A percentile compares a stretch with the other conserved stretches of the same genome.
Conservation (phyloP, 352 stramenopile genomes). For the Saprolegnia parasitica region DNA sequence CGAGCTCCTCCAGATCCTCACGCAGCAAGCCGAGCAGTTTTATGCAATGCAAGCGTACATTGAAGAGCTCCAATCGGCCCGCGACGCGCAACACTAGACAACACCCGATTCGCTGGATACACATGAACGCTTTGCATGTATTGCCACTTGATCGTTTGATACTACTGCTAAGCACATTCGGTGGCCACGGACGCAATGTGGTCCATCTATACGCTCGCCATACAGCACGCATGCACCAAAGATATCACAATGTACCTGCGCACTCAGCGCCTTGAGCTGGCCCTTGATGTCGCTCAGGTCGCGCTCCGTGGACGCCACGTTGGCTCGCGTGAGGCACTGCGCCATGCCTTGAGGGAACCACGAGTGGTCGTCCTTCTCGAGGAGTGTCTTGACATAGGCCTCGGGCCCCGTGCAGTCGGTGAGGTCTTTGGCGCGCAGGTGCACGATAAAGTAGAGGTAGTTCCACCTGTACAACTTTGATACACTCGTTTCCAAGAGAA, state of each 20-base stretch:
- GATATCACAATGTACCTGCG: constrained; percentile 20
- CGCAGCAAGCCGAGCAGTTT: constrained; percentile 65
- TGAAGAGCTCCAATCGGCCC: constrained; percentile 53
- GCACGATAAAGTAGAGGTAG: constrained; percentile 32
- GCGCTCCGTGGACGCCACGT: constrained; percentile 17
- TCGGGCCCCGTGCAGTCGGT: constrained; percentile 31
- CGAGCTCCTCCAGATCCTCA: constrained; percentile 62
- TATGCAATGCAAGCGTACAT: constrained; percentile 74
- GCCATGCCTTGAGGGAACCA: constrained; percentile 30
- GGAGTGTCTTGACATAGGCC: constrained; percentile 27
- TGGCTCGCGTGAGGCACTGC: constrained; percentile 13
- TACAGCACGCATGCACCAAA: no score
- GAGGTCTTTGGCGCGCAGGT: constrained; percentile 24
- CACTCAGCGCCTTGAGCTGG: constrained; percentile 19
- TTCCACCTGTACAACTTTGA: constrained; percentile 20
- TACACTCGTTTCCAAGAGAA: neutral
- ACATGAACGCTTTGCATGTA: neutral
- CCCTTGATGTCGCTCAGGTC: constrained; percentile 21
- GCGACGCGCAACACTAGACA: neutral
- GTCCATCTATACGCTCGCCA: constrained; percentile 26
- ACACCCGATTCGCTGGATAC: neutral
- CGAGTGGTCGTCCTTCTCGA: constrained; percentile 30
- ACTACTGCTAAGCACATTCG: neutral
- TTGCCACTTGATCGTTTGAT: no score
- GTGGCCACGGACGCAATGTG: constrained; percentile 11